phyloP scores from a whole-genome alignment of 2,329 filamentous ascomycete genomes.

The Aspergillus vadensis region DNA sequence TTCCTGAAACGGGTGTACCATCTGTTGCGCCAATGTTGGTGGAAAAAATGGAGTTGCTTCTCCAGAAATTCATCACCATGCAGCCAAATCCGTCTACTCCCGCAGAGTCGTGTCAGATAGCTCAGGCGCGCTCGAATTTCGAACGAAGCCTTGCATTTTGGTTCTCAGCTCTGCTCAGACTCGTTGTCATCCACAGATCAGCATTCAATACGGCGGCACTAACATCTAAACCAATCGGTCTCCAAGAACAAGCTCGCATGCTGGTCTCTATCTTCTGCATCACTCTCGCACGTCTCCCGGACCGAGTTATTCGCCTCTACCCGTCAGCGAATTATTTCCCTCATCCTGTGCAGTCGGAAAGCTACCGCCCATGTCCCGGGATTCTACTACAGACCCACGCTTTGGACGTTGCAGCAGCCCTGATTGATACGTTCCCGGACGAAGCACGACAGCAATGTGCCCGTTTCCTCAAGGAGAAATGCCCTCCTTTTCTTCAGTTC shows the following conservation, averaged over 20 bases:
- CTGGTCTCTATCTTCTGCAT: slow-evolving; percentile 45
- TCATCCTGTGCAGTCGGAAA: slow-evolving; percentile 24
- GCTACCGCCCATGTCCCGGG: slow-evolving; percentile 33
- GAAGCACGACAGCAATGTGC: slow-evolving; percentile 46
- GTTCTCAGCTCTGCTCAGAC: slow-evolving; percentile 45
- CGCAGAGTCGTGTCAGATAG: slow-evolving; percentile 19
- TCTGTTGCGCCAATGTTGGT: slow-evolving; percentile 37
- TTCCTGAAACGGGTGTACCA: slow-evolving; percentile 36
- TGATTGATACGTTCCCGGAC: slow-evolving; percentile 49
- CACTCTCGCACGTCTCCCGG: slow-evolving; percentile 41
- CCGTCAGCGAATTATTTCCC: slow-evolving; percentile 35
- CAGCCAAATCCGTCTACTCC: slow-evolving; percentile 28
- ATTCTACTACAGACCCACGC: slow-evolving; percentile 43
- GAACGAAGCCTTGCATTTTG: slow-evolving; percentile 41
- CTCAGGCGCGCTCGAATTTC: slow-evolving; percentile 25
- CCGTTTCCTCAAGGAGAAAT: slow-evolving; percentile 47
- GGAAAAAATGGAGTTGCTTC: slow-evolving; percentile 44
- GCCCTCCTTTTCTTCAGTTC: slow-evolving; percentile 39
- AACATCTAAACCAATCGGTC: slow-evolving; percentile 27
- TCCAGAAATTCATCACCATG: slow-evolving; percentile 39
- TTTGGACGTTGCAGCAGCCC: slow-evolving; percentile 48
- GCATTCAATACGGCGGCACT: slow-evolving; percentile 32
- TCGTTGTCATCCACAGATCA: slow-evolving; percentile 44
- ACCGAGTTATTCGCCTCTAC: slow-evolving; percentile 34
- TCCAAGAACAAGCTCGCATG: slow-evolving; percentile 40